Evolutionary conservation across 257 asterid species (phyloP), one percentile per base, ranked within the genome.

Genomic region (Linaria vulgaris): DNA sequence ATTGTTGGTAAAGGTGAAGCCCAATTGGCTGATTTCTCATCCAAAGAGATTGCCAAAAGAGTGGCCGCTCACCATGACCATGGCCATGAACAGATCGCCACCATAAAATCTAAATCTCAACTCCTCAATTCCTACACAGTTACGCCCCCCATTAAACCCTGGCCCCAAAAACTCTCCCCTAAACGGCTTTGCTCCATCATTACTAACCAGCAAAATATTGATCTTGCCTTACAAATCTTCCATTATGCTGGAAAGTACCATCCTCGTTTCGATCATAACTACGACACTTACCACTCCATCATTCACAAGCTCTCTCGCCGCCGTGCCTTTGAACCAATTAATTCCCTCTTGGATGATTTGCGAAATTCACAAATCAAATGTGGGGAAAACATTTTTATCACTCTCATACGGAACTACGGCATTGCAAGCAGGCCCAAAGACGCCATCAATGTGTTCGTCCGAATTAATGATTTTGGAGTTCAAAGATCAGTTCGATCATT

Each of bases 81-180:
- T 1, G 41, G 9, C 11, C 41, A 34, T 7, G 11, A 72, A 60
- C 85, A 69, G 48, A 78, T 83, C 49, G 70, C 88, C 31, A 25
- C 72, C 79, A 69, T 85, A 45, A 79, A 79, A 8, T 77, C 92
- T 60, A 83, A 83, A 71, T 57, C 85, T 52, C 78, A 86, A 47
- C 91, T 82, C 69, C 88, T 90, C 44, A 62, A 69, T 0, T 77
- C 85, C 61, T 83, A 75, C 90, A 66, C 80, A 9, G 87, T 89
- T 61, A 83, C 95, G 4, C 96, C 99, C 16, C 97, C 97, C 25
- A 79, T 92, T 77, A 82, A 87, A 62, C 94, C 97, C 44, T 92
- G 99, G 97, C 99, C 97, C 20, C 82, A 68, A 48, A 68, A 66
- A 9, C 96, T 87, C 59, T 75, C 85, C 69, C 80, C 77, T 34